Conservation (phyloP, 1,139 yeast species). For the Tardiomyces depauwii region DNA sequence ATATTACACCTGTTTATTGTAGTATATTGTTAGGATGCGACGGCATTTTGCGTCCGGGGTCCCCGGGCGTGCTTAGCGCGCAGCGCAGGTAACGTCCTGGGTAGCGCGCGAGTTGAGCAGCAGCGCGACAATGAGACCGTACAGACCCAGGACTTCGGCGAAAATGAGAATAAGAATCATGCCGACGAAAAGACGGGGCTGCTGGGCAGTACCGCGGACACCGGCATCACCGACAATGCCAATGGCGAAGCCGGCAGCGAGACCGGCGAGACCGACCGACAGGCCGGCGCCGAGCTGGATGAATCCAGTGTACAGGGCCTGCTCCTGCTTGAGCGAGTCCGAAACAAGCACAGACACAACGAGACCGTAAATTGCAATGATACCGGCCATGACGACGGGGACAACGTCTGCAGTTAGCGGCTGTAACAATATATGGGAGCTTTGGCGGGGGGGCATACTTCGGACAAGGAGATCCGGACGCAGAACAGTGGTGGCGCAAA, state of each 20-base stretch:
- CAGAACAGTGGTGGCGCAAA: constrained; percentile 94
- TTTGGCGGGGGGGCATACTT: not conserved
- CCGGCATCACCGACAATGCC: constrained; percentile 99
- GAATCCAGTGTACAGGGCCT: constrained; percentile 94
- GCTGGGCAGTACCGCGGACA: constrained; percentile 93
- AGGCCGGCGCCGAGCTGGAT: constrained; percentile 98
- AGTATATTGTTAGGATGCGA: too few species aligned
- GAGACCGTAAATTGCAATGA: constrained; percentile 96
- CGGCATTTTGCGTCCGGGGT: too few species aligned
- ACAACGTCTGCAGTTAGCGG: constrained; percentile 25
- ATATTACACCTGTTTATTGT: too few species aligned
- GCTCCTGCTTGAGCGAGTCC: constrained; percentile 71
- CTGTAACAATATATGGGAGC: not conserved
- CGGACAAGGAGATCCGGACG: constrained; percentile 87
- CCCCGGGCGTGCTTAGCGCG: not conserved
- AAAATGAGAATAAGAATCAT: constrained; percentile 91
- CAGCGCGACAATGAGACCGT: constrained; percentile 95
- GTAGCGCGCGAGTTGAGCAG: constrained; percentile 95
- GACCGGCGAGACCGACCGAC: constrained; percentile 93
- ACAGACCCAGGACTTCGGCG: constrained; percentile 96
- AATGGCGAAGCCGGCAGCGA: constrained; percentile 97
- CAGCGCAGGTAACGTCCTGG: constrained; percentile 64
- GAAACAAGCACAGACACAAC: constrained; percentile 95
- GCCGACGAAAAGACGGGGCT: constrained; percentile 94
- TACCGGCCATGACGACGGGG: constrained; percentile 99